Conservation (phyloP, 2,329 filamentous ascomycete genomes). For the Cryphonectria parasitica region DNA sequence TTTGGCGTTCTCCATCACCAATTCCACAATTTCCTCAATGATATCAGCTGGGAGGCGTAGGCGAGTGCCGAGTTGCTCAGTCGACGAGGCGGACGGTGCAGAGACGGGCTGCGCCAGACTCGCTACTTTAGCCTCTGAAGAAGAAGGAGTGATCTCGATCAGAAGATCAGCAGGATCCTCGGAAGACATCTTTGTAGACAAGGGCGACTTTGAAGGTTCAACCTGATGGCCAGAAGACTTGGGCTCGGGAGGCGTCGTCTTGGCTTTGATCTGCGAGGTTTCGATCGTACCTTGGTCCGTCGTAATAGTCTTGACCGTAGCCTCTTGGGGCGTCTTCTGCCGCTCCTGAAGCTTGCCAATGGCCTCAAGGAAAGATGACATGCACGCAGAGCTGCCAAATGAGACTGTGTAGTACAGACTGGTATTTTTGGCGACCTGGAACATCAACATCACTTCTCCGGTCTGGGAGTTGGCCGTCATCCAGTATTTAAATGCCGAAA, state of each 20-base stretch:
- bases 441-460: slow-evolving; percentile 21
- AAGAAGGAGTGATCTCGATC: not conserved
- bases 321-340: not conserved
- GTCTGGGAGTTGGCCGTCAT: slow-evolving; percentile 3
- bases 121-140: not conserved
- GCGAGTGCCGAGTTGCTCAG: not conserved
- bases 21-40: not conserved
- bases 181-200: not conserved
- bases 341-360: slow-evolving; percentile 3
- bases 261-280: not conserved
- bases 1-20: not conserved
- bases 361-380: slow-evolving; percentile 14
- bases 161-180: not conserved
- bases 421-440: not conserved
- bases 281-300: not conserved
- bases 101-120: not conserved
- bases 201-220: not conserved
- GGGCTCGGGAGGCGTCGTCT: not conserved
- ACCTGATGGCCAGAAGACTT: not conserved
- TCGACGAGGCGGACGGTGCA: not conserved
- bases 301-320: not conserved
- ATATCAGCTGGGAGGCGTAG: not conserved
- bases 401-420: slow-evolving; percentile 19
- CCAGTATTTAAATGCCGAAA: slow-evolving; percentile 9
- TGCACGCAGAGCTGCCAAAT: not conserved